phyloP scores from a whole-genome alignment of 108 stramenopile genomes.

The Nitzschia inconspicua region DNA sequence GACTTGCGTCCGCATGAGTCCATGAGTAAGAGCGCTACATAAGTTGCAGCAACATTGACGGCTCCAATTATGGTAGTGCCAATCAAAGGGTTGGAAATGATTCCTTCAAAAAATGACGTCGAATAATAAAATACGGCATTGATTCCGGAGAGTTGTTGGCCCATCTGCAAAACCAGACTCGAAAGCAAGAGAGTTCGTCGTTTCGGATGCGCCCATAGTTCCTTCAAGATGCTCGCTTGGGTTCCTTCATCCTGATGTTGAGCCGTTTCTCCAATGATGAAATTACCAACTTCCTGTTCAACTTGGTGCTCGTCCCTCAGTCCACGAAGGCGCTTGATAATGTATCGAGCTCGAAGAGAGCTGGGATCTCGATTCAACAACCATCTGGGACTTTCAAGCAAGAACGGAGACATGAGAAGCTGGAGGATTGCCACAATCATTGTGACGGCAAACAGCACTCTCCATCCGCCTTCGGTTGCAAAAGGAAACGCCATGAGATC shows the following conservation, averaged over 20 bases:
- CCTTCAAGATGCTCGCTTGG: constrained; percentile 36
- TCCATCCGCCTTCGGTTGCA: constrained; percentile 67
- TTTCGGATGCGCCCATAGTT: constrained; percentile 74
- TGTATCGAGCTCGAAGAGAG: constrained; percentile 77
- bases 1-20: constrained; percentile 80
- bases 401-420: constrained; percentile 71
- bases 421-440: constrained; percentile 69
- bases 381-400: constrained; percentile 92
- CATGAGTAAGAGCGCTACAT: constrained; percentile 90
- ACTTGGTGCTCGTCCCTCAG: constrained; percentile 91
- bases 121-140: constrained; percentile 99
- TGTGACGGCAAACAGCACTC: constrained; percentile 84
- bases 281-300: constrained; percentile 89
- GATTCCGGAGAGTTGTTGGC: constrained; percentile 96
- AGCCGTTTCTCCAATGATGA: constrained; percentile 62
- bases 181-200: constrained; percentile 71
- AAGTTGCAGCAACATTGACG: constrained; percentile 94
- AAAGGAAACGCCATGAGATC: constrained; percentile 84
- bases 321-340: constrained; percentile 90
- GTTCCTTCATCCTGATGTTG: constrained; percentile 44
- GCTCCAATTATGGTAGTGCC: constrained; percentile 89
- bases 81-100: constrained; percentile 88
- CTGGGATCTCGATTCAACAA: constrained; percentile 71
- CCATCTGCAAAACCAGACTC: constrained; percentile 76
- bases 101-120: constrained; percentile 92